These are phyloP conservation scores for Tolypocladium album DNA, from an alignment of 2,329 filamentous ascomycete species.

Conservation along the genomic window DNA sequence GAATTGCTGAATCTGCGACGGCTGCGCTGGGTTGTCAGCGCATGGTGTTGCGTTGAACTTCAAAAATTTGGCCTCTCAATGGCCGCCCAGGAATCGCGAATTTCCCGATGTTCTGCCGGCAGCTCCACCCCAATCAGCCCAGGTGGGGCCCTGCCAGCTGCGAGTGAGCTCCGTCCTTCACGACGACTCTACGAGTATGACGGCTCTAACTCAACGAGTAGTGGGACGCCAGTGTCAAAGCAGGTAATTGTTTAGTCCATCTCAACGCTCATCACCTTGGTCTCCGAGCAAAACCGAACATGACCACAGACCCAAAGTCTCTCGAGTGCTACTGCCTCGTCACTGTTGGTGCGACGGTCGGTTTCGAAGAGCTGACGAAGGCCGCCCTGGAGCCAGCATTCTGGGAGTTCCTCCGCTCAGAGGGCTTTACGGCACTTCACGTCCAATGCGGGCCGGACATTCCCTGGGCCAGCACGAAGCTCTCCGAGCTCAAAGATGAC, in stretches of 20 bases:
- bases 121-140: not conserved
- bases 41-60: slow-evolving; percentile 10
- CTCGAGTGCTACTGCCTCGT: slow-evolving; percentile 55
- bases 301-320: slow-evolving; percentile 1
- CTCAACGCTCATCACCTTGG: not conserved
- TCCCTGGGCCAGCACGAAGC: slow-evolving; percentile 15
- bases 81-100: slow-evolving; percentile 2
- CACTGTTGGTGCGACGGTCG: slow-evolving; percentile 84
- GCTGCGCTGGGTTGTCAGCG: slow-evolving; percentile 11
- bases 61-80: slow-evolving; percentile 20
- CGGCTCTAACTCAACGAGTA: too few relatives aligned
- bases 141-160: not conserved
- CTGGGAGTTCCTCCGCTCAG: slow-evolving; percentile 44
- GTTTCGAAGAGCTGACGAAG: slow-evolving; percentile 62
- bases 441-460: slow-evolving; percentile 74
- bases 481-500: slow-evolving; percentile 9
- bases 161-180: not conserved
- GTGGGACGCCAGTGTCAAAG: not conserved
- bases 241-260: not conserved
- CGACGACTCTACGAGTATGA: not conserved
- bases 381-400: slow-evolving; percentile 54
- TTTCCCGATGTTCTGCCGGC: slow-evolving; percentile 15
- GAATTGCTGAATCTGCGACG: slow-evolving; percentile 12
- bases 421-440: slow-evolving; percentile 59
- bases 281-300: not conserved